Percentiles rank a stretch among this genome's conserved stretches.
Evolutionary conservation across 140 eudicot species (phyloP).

Genomic region (Senecio squalidus): DNA sequence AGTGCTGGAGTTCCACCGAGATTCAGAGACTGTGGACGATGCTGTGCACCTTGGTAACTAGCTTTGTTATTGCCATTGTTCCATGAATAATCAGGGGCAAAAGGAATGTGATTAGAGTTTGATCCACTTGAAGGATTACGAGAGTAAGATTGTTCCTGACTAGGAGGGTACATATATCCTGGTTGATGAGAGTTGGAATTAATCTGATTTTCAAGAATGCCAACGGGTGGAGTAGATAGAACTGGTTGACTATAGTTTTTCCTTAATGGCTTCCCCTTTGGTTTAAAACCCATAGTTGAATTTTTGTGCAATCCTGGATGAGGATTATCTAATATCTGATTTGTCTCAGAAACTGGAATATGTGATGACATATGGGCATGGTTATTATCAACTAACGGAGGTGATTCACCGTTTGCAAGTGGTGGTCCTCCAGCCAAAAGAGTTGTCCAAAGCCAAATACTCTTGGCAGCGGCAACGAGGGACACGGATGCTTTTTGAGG

Average conservation of each 20-base stretch:
- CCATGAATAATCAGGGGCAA: conserved; percentile 37
- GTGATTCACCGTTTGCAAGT: conserved; percentile 39
- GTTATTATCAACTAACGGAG: conserved; percentile 37
- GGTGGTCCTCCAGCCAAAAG: conserved; percentile 84
- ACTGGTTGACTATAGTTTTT: conserved; percentile 55
- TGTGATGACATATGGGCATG: conserved; percentile 21
- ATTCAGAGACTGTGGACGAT: conserved; percentile 39
- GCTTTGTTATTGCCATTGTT: conserved; percentile 25
- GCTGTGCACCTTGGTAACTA: conserved; percentile 39
- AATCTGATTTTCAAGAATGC: conserved; percentile 41
- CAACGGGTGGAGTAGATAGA: conserved; percentile 31
- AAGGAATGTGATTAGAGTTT: conserved; percentile 32
- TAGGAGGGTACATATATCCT: too few relatives aligned
- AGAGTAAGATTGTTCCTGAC: conserved; percentile 36
- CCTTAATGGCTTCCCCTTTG: conserved; percentile 50
- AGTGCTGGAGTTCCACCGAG: conserved; percentile 34
- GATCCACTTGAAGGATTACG: conserved; percentile 33
- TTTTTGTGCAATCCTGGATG: conserved; percentile 45
- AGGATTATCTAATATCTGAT: conserved; percentile 36
- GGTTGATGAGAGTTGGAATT: conserved; percentile 40
- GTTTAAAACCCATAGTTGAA: conserved; percentile 42
- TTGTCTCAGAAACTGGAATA: conserved; percentile 40
- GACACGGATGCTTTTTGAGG: conserved; percentile 75
- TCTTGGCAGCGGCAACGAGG: conserved; percentile 79
- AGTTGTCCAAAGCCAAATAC: conserved; percentile 88